These are phyloP conservation scores for Acer campestre DNA, from an alignment of 345 rosid genomes.

Conservation along the genomic window DNA sequence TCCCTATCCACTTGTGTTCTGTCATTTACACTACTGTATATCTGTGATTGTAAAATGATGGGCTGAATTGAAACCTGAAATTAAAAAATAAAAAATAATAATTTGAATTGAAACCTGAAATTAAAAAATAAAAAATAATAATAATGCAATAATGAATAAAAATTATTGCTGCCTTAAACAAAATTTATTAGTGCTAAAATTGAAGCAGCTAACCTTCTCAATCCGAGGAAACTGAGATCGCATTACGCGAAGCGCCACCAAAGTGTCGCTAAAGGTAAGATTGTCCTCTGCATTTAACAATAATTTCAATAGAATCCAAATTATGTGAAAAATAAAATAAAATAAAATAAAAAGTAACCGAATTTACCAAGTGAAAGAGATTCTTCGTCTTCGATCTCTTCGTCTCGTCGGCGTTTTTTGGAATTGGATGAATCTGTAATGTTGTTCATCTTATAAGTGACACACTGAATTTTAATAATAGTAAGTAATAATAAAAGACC, in stretches of 20 bases:
- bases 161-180: neutral
- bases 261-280: slow-evolving; percentile 77
- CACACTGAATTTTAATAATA: too few species aligned
- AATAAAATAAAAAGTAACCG: neutral
- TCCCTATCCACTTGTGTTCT: slow-evolving; percentile 91
- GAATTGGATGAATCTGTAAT: slow-evolving; percentile 17
- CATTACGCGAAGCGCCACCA: slow-evolving; percentile 85
- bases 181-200: neutral
- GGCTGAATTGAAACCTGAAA: slow-evolving; percentile 71
- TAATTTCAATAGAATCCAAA: neutral
- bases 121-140: neutral
- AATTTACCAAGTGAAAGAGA: slow-evolving; percentile 37
- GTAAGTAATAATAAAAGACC: too few species aligned
- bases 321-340: neutral
- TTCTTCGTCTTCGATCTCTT: slow-evolving; percentile 31
- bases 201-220: slow-evolving; percentile 54
- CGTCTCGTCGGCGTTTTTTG: slow-evolving; percentile 42
- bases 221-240: slow-evolving; percentile 89
- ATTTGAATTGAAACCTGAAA: slow-evolving; percentile 58
- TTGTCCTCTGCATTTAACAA: slow-evolving; percentile 54
- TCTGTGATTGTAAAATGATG: slow-evolving; percentile 79
- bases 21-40: slow-evolving; percentile 80
- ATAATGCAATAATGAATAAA: neutral
- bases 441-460: neutral
- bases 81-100: neutral